phyloP scores from a whole-genome alignment of 208 protist species.

The Trypanosoma avium region DNA sequence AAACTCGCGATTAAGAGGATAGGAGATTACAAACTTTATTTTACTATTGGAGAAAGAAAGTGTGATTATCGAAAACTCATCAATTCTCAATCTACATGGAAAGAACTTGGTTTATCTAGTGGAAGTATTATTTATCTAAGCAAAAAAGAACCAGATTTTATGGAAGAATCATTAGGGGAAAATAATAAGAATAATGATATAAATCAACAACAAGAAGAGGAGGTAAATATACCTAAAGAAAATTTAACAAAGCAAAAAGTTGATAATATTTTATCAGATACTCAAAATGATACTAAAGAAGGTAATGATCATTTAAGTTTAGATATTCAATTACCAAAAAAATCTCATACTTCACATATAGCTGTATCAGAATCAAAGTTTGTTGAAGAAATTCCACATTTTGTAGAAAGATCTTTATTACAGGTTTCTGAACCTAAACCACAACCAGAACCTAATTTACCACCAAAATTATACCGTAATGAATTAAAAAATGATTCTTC shows the following conservation, averaged over 20 bases:
- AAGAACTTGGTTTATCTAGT: constrained; percentile 18
- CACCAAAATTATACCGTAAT: background rate
- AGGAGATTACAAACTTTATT: constrained; percentile 18
- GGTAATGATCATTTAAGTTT: background rate
- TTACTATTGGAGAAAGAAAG: constrained; percentile 2
- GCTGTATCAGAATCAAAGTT: no score
- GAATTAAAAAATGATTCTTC: background rate
- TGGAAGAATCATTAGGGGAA: background rate
- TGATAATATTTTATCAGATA: background rate
- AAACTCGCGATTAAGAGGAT: constrained; percentile 22
- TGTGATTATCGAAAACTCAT: constrained; percentile 18
- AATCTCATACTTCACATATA: background rate
- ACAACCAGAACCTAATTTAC: background rate
- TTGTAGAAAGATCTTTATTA: background rate
- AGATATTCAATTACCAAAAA: background rate
- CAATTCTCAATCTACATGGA: constrained; percentile 12
- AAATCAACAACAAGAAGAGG: background rate
- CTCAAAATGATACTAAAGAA: background rate
- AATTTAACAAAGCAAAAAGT: background rate
- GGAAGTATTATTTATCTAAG: constrained; percentile 20
- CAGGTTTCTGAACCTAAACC: background rate
- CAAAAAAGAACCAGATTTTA: constrained; percentile 5
- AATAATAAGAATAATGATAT: background rate
- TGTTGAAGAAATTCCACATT: no score
- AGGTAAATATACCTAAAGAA: background rate